Evolutionary conservation across 1,139 yeast genomes (phyloP), one percentile per base, ranked within the genome.

Genomic region (Zygoascus sp.): DNA sequence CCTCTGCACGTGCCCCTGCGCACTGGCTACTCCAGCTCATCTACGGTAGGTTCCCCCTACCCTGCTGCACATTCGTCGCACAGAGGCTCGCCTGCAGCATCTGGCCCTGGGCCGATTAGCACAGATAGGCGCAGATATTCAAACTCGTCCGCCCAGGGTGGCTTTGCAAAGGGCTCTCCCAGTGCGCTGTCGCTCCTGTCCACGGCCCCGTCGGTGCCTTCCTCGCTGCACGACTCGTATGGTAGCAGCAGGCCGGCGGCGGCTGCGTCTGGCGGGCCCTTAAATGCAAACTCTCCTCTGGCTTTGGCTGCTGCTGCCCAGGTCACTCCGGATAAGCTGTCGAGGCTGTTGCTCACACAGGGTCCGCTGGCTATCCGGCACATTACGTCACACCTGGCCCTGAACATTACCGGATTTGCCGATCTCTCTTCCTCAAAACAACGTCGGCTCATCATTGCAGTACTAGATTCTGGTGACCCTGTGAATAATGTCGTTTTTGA

Each of bases 321-420:
- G 58, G 90, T 89, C 25, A 88, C 96, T 0, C 87, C 96, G 2
- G 78, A 82, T 43, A 75, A 89, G 56, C 71, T 89, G 50, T 89
- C 95, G 17, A 75, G 75, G 41, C 68, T 89, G 45, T 72, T 89
- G 48, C 69, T 80, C 36, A 67, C 77, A 43, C 85, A 85, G 56
- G 97, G 97, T 3, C 96, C 97, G 1, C 69, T 88, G 53, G 95
- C 97, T 9, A 89, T 90, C 50, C 80, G 97, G 53, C 94, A 86
- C 64, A 83, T 90, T 53, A 89, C 97, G 2, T 76, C 82, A 30
- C 90, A 86, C 58, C 70, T 90, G 49, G 77, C 89, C 11, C 61
- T 74, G 20, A 89, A 87, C 56, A 89, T 89, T 41, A 82, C 82
- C 2, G 83, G 88, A 32, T 90, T 90, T 63, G 89, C 86, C 50